Conservation (phyloP, 129 eudicot genomes). For the Calendula officinalis region DNA sequence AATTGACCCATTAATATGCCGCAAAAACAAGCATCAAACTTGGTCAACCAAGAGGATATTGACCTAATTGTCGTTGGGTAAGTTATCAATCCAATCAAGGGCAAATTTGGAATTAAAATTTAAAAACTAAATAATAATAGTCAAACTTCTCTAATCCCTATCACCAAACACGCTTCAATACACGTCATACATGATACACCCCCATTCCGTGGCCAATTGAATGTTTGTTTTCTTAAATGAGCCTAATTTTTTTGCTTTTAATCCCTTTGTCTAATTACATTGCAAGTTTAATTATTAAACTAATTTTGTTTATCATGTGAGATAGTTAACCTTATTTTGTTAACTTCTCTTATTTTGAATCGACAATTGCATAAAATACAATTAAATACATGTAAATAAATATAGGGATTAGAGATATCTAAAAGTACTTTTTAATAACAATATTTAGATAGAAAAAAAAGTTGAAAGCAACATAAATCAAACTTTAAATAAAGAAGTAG, state of each 20-base stretch:
- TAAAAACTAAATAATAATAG: background rate
- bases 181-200: slow-evolving; percentile 3
- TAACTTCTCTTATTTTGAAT: too few species aligned
- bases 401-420: too few species aligned
- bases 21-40: slow-evolving; percentile 2
- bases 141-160: slow-evolving; percentile 14
- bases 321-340: too few species aligned
- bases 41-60: slow-evolving; percentile 23
- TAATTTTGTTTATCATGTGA: too few species aligned
- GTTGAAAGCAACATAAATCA: background rate
- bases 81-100: slow-evolving; percentile 28
- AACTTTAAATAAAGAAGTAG: background rate
- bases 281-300: too few species aligned
- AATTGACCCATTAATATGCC: background rate
- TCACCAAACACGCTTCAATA: slow-evolving; percentile 30
- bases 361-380: too few species aligned
- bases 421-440: too few species aligned
- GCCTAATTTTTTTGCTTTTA: background rate
- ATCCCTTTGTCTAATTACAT: too few species aligned
- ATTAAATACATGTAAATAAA: too few species aligned
- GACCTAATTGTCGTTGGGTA: slow-evolving; percentile 31
- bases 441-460: too few species aligned
- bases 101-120: background rate
- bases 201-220: slow-evolving; percentile 13
- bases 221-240: background rate